Base-by-base conservation (phyloP, 148 eudicot species). In the Simmondsia chinensis region DNA sequence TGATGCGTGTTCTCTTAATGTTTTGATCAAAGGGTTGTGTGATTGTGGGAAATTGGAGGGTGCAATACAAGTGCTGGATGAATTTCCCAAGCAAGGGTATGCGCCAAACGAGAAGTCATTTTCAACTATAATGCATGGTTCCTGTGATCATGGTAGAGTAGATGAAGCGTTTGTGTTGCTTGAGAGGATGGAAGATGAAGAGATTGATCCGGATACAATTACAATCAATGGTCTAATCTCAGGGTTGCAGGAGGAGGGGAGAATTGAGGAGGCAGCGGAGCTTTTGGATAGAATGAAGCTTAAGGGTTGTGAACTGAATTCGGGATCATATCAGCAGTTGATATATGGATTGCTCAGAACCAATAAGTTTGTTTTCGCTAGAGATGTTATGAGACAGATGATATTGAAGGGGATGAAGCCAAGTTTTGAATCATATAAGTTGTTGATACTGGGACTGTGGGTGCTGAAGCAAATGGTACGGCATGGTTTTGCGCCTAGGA, bases 1-100 rank as follows among this genome's bases (percentile, higher is more conserved):
- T 54, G 94, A 84, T 73, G 84, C 78, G 33, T 84, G 87, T 66
- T 60, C 80, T 17, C 66, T 89, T 59, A 81, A 89, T 39, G 84
- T 84, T 11, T 10, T 89, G 59, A 78, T 84, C 5, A 89, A 84
- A 33, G 93, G 95, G 35, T 54, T 78, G 51, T 88, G 94, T 59
- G 49, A 59, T 39, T 30, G 71, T 34, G 93, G 93, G 38, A 41
- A 63, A 33, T 33, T 88, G 1, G 82, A 77, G 27, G 77, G 68
- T 69, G 91, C 97, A 33, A 56, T 54, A 62, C 24, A 77, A 7
- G 80, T 88, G 83, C 61, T 88, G 46, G 84, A 88, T 18, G 97
- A 88, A 78, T 80, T 83, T 78, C 73, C 94, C 19, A 53, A 75
- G 23, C 91, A 75, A 48, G 45, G 57, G 8, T 77, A 75, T 33